A percentile compares a stretch with the other conserved stretches of the same genome.
Evolutionary conservation across 805 yeast genomes (phyloP).

Genomic region (Spathaspora gorwiae): DNA sequence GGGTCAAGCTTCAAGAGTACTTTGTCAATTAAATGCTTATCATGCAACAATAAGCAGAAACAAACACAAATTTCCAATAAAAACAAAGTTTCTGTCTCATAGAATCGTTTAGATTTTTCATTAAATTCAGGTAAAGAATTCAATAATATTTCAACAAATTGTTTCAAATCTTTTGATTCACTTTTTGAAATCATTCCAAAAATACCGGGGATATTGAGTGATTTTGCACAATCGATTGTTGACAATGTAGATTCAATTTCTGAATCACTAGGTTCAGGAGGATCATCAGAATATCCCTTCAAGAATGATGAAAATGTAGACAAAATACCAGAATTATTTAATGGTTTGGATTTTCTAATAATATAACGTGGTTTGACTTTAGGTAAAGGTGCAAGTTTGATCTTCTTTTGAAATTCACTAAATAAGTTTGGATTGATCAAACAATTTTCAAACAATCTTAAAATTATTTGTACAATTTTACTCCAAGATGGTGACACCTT

Average conservation of each 20-base stretch:
- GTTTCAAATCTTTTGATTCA: slow-evolving; percentile 30
- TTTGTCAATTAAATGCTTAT: slow-evolving; percentile 15
- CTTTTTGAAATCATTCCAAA: slow-evolving; percentile 47
- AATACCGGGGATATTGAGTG: slow-evolving; percentile 57
- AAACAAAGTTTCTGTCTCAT: slow-evolving; percentile 46
- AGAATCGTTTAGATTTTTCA: slow-evolving; percentile 33
- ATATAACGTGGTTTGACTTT: slow-evolving; percentile 64
- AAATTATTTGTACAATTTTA: slow-evolving; percentile 52
- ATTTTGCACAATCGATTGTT: slow-evolving; percentile 75
- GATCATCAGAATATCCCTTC: slow-evolving; percentile 81
- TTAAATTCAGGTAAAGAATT: slow-evolving; percentile 22
- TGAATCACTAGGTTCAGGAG: slow-evolving; percentile 88
- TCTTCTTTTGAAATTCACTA: slow-evolving; percentile 56
- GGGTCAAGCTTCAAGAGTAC: slow-evolving; percentile 10
- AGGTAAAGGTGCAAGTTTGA: slow-evolving; percentile 51
- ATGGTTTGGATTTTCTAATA: slow-evolving; percentile 57
- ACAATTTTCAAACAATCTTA: slow-evolving; percentile 68
- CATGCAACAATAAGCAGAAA: slow-evolving; percentile 27
- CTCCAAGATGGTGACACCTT: slow-evolving; percentile 57
- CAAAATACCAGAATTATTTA: slow-evolving; percentile 73
- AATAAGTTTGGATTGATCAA: slow-evolving; percentile 60
- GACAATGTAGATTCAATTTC: slow-evolving; percentile 83
- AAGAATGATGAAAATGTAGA: slow-evolving; percentile 89
- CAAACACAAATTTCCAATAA: slow-evolving; percentile 42
- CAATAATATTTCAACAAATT: slow-evolving; percentile 23